Base-by-base conservation (phyloP, 2,329 filamentous ascomycete species). In the Neurospora sp. region DNA sequence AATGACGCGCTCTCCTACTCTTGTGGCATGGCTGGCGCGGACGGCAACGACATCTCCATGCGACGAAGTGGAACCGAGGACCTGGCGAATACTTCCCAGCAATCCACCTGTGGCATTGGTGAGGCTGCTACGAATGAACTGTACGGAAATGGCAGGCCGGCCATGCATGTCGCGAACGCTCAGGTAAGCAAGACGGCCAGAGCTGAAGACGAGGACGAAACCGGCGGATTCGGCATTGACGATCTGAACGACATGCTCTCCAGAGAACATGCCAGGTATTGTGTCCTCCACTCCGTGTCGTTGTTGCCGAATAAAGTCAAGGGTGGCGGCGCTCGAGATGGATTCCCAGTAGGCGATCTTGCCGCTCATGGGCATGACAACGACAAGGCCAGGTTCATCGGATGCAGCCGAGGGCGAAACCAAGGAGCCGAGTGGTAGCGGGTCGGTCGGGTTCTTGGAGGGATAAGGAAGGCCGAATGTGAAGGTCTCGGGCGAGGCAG, bases 281-380 rank as follows among this genome's bases (percentile, higher is more conserved):
- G 83, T 83, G 66, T 92, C 88, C 76, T 96, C 92, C 17, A 97
- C 88, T 17, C 92, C 92, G 73, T 89, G 90, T 73, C 91, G 89
- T 76, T 92, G 91, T 77, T 96, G 91, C 73, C 91, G 90, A 76
- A 95, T 92, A 52, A 96, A 87, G 72, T 92, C 92, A 69, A 96
- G 85, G 0, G 92, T 93, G 46, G 93, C 92, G 10, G 93, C 93
- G 79, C 89, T 93, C 69, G 95, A 93, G 73, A 98, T 92, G 46
- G 93, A 96, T 78, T 98, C 96, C 93, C 96, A 98, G 79, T 96
- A 98, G 65, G 92, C 90, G 68, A 98, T 88, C 79, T 90, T 94
- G 68, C 96, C 96, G 67, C 86, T 93, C 19, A 87, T 88, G 12
- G 95, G 92, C 82, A 95, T 92, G 43, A 98, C 86, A 43, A 97